Conservation (phyloP, 352 stramenopile genomes). For the Pythium dissotocum region DNA sequence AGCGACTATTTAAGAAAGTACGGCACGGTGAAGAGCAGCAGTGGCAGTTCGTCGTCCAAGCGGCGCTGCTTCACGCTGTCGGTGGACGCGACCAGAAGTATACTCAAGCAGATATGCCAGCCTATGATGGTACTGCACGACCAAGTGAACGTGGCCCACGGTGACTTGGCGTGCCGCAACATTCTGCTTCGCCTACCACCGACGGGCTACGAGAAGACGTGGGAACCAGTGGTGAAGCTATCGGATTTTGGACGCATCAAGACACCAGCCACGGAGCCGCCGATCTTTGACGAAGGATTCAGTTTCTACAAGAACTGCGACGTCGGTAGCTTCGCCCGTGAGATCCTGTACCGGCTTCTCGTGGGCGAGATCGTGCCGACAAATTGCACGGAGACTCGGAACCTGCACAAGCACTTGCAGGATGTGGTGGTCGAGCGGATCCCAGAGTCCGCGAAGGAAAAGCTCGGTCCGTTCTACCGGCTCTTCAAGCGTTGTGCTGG, state of each 20-base stretch:
- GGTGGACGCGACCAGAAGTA: constrained; percentile 47
- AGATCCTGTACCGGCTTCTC: constrained; percentile 78
- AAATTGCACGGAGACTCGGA: constrained; percentile 68
- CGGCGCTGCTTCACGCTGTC: constrained; percentile 59
- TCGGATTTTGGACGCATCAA: constrained; percentile 86
- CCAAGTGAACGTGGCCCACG: constrained; percentile 77
- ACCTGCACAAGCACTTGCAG: constrained; percentile 72
- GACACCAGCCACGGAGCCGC: constrained; percentile 57
- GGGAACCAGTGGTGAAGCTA: constrained; percentile 80
- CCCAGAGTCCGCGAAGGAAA: constrained; percentile 49
- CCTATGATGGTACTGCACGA: constrained; percentile 83
- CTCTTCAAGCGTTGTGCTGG: constrained; percentile 75
- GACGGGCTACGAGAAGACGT: constrained; percentile 80
- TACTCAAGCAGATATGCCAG: constrained; percentile 76
- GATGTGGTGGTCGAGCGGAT: constrained; percentile 72
- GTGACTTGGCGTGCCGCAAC: constrained; percentile 83
- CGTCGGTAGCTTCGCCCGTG: constrained; percentile 71
- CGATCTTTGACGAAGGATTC: constrained; percentile 69
- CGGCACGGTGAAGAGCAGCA: constrained; percentile 33
- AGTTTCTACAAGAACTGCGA: constrained; percentile 88
- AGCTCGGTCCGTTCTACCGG: constrained; percentile 63
- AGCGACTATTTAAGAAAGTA: constrained; percentile 83
- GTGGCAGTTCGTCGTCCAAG: constrained; percentile 31
- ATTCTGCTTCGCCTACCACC: constrained; percentile 81
- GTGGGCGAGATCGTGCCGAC: constrained; percentile 81